Evolutionary conservation across 306 rosid genomes (phyloP), one percentile per base, ranked within the genome.

Genomic region (Hippophae gyantsensis): DNA sequence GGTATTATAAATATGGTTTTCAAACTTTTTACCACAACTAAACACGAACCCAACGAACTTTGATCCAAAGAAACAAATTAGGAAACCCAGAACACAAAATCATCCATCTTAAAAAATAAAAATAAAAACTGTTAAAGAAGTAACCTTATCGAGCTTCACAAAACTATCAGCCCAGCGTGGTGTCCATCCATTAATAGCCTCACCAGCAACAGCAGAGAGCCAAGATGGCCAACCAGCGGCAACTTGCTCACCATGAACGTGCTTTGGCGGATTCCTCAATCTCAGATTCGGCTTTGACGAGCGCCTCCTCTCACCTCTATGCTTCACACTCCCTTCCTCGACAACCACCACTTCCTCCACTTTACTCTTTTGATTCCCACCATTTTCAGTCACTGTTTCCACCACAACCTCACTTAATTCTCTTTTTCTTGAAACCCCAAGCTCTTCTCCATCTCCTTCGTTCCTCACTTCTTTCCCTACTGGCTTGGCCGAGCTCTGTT

Each of bases 151-250:
- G 43, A 92, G 89, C 85, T 92, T 92, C 87, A 87, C 89, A 60
- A 87, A 87, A 52, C 87, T 72, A 44, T 92, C 96, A 48, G 96
- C 96, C 1, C 95, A 84, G 54, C 96, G 80, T n/a, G 98, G 98
- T 8, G 81, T 84, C 86, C 89, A 79, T 55, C 98, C 98, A 32
- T 83, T 85, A 64, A 92, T 85, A 44, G 98, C 96, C 75, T 92
- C 98, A 23, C 98, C 96, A 68, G 96, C 96, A 66, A 92, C 89
- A 63, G 89, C 86, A 46, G 95, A 92, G 62, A 92, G 86, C 98
- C 98, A 92, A 73, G 95, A 76, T 5, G 98, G 98, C 98, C 98
- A 92, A 0, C 98, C 98, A 26, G 98, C 96, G 5, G 98, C 95
- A 14, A 92, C 92, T 76, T 85, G 98, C 84, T 92, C 96, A 13